Evolutionary conservation across 805 yeast species (phyloP).

Genomic region (Wickerhamiella dianesei): DNA sequence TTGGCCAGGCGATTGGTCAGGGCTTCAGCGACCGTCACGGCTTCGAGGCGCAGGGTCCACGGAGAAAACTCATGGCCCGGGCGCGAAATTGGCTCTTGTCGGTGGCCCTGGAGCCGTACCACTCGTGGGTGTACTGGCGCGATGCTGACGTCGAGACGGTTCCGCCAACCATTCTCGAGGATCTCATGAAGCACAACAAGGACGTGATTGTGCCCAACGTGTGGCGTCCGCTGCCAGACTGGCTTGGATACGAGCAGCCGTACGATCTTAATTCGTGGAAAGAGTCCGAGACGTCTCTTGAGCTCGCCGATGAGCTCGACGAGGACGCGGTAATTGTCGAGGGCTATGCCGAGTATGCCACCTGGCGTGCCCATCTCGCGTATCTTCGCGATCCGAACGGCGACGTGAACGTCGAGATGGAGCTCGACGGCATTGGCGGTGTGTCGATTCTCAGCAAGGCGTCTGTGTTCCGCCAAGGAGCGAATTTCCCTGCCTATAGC

Average conservation of each 20-base stretch:
- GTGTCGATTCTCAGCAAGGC: slow-evolving; percentile 87
- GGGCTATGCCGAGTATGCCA: slow-evolving; percentile 93
- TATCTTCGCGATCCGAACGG: slow-evolving; percentile 91
- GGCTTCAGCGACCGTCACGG: slow-evolving; percentile 92
- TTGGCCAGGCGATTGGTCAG: slow-evolving; percentile 90
- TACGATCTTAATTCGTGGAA: slow-evolving; percentile 96
- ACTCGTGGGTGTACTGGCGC: slow-evolving; percentile 96
- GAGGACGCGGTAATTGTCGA: slow-evolving; percentile 96
- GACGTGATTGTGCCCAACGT: slow-evolving; percentile 96
- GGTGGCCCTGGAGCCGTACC: slow-evolving; percentile 83
- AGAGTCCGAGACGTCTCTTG: slow-evolving; percentile 61
- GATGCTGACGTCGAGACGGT: slow-evolving; percentile 96
- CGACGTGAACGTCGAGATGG: slow-evolving; percentile 85
- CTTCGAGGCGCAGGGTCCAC: slow-evolving; percentile 91
- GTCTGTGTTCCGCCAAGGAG: slow-evolving; percentile 69
- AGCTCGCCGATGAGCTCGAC: slow-evolving; percentile 39
- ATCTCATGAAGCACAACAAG: slow-evolving; percentile 80
- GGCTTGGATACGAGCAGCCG: slow-evolving; percentile 82
- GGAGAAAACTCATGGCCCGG: slow-evolving; percentile 90
- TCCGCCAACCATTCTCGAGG: slow-evolving; percentile 77
- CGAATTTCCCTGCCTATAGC: slow-evolving; percentile 93
- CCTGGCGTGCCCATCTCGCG: slow-evolving; percentile 96
- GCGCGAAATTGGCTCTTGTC: slow-evolving; percentile 91
- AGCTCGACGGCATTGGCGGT: slow-evolving; percentile 93
- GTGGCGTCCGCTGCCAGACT: slow-evolving; percentile 93